Conservation (phyloP, 495 filamentous ascomycete genomes). For the Astrocystis sublimbata region DNA sequence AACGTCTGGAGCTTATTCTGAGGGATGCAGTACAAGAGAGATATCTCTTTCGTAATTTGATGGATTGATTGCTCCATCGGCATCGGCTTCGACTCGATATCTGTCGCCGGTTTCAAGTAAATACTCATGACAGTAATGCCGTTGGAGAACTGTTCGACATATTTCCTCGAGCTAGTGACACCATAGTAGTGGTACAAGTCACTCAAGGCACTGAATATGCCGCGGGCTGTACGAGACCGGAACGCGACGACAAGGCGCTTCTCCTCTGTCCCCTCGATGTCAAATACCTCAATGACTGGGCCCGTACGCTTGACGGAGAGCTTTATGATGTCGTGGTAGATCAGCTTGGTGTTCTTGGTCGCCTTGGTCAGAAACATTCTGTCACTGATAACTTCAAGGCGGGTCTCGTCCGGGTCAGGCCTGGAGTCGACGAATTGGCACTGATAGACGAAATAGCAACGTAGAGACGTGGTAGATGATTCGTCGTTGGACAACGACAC, state of each 20-base stretch:
- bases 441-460: constrained; percentile 98
- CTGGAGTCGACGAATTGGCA: constrained; percentile 80
- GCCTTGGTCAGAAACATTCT: constrained; percentile 94
- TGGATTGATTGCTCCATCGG: constrained; percentile 90
- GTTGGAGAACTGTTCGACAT: constrained; percentile 98
- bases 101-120: constrained; percentile 74
- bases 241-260: constrained; percentile 94
- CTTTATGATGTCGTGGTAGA: constrained; percentile 91
- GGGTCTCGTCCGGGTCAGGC: constrained; percentile 74
- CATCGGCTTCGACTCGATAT: constrained; percentile 49
- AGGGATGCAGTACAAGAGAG: constrained; percentile 94
- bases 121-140: constrained; percentile 95
- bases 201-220: constrained; percentile 90
- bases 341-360: constrained; percentile 88
- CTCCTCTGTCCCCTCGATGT: constrained; percentile 86
- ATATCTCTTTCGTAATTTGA: constrained; percentile 98
- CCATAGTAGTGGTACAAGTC: constrained; percentile 99
- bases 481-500: constrained; percentile 58
- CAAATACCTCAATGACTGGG: constrained; percentile 96
- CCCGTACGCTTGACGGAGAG: constrained; percentile 79
- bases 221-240: constrained; percentile 86
- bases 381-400: constrained; percentile 88
- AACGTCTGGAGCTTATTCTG: constrained; percentile 91
- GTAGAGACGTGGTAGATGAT: constrained; percentile 70
- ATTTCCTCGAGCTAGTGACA: constrained; percentile 92